Evolutionary conservation across 2,329 filamentous ascomycete species (phyloP).

Genomic region (Fusarium nurragi): DNA sequence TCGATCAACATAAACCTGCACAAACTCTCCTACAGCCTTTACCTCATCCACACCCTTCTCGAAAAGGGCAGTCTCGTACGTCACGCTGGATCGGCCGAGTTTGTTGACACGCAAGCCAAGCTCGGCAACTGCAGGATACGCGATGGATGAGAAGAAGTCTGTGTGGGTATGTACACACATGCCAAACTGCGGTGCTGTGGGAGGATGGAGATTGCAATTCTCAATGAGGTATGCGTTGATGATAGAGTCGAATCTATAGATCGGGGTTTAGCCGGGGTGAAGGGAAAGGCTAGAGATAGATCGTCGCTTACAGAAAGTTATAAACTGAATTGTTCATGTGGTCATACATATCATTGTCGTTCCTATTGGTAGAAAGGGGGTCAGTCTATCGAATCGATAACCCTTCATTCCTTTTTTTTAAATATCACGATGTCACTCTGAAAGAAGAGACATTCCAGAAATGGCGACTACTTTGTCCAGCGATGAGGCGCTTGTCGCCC

Average conservation of each 20-base stretch:
- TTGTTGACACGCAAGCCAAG: conserved; percentile 84
- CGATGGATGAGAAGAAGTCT: conserved; percentile 83
- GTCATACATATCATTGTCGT: conserved; percentile 93
- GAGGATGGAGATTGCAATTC: conserved; percentile 77
- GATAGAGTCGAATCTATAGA: conserved; percentile 79
- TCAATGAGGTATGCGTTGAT: conserved; percentile 89
- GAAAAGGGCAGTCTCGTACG: conserved; percentile 90
- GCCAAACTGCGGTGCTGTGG: conserved; percentile 76
- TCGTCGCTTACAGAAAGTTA: conserved; percentile 70
- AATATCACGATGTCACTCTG: conserved; percentile 7
- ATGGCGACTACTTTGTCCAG: conserved; percentile 2
- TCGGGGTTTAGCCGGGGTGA: not conserved
- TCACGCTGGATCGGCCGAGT: conserved; percentile 86
- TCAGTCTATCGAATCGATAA: conserved; percentile 21
- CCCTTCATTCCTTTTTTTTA: conserved; percentile 10
- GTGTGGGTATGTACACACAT: conserved; percentile 87
- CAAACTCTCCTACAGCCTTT: conserved; percentile 82
- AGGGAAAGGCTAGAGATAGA: not conserved
- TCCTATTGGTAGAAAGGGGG: conserved; percentile 61
- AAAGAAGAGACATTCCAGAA: conserved; percentile 10
- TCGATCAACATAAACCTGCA: conserved; percentile 89
- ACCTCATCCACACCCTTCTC: conserved; percentile 76
- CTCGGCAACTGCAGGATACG: conserved; percentile 84
- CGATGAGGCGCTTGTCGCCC: not conserved
- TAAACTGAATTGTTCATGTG: conserved; percentile 95